Conservation (phyloP, 495 filamentous ascomycete species). For the Hypoxylon perforatum region DNA sequence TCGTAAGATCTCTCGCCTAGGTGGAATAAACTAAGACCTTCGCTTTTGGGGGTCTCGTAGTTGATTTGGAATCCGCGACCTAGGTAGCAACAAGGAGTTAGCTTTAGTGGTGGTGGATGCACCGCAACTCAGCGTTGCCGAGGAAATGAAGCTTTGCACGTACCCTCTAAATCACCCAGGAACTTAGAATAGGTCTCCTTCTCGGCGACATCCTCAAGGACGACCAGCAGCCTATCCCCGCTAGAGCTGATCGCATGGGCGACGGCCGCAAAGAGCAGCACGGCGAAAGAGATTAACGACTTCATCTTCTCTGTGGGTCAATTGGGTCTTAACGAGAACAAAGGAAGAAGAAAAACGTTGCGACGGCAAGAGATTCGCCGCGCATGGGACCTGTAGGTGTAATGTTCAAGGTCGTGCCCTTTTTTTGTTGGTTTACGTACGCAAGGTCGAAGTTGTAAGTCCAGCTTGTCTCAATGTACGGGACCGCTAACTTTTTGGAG, state of each 20-base stretch:
- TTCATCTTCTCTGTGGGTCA: conserved; percentile 68
- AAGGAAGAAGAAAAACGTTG: conserved; percentile 41
- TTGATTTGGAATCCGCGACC: conserved; percentile 83
- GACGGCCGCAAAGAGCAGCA: conserved; percentile 70
- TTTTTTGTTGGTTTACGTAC: conserved; percentile 7
- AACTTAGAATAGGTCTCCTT: conserved; percentile 84
- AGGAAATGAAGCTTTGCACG: conserved; percentile 30
- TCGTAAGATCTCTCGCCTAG: conserved; percentile 90
- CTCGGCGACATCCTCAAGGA: conserved; percentile 84
- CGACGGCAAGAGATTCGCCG: conserved; percentile 43
- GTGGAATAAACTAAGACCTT: conserved; percentile 82
- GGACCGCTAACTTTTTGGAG: conserved; percentile 26
- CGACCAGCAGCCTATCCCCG: conserved; percentile 84
- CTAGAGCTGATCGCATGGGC: conserved; percentile 82
- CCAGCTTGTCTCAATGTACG: conserved; percentile 18
- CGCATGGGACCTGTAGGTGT: conserved; percentile 39
- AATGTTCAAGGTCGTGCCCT: conserved; percentile 5
- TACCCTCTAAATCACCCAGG: conserved; percentile 84
- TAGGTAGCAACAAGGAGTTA: conserved; percentile 51
- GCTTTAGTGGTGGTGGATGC: conserved; percentile 15
- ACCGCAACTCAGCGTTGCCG: neutral
- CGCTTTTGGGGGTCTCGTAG: conserved; percentile 87
- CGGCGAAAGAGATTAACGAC: conserved; percentile 76
- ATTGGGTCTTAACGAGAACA: conserved; percentile 45
- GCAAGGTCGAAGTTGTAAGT: conserved; percentile 14